Base-by-base conservation (phyloP, 495 filamentous ascomycete species). In the Pyrenopolyporus hunteri region DNA sequence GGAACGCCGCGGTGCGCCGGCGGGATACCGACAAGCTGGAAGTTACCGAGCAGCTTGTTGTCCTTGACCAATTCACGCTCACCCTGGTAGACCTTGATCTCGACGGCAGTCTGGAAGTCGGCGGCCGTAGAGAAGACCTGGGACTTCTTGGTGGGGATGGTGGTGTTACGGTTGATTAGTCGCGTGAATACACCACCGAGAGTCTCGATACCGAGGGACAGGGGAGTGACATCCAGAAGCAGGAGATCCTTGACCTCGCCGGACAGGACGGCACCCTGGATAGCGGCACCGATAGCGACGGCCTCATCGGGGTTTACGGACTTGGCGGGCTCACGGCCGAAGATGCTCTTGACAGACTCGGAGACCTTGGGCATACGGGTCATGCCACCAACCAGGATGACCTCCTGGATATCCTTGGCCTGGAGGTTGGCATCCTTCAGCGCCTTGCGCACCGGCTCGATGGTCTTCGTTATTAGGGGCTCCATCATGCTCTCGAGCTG, bases 61-160 rank as follows among this genome's bases (percentile, higher is more conserved):
- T 98, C 94, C 73, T 87, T 87, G 72, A 98, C 94, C 52, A 98
- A 90, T 82, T 98, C 94, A 89, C 94, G 94, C 84, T 98, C 94
- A 82, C 94, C 94, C 86, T 98, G 94, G 90, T 87, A 98, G 53
- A 98, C 95, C 88, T 98, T 98, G 85, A 98, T 98, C 84, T 98
- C 94, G 76, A 98, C 94, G 67, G 94, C 94, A 58, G 90, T 96
- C 85, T 98, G 94, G 90, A 96, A 97, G 74, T 98, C 94, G 68
- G 94, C 94, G 49, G 94, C 94, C 42, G 94, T 98, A 48, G 94
- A 97, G 85, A 98, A 98, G 64, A 92, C 85, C 82, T 98, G 94
- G 28, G 93, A 97, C 82, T 98, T 98, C 88, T 98, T 98, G 78
- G 94, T 98, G 49, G 94, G 94, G 76, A 98, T 98, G 66, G 94